Evolutionary conservation across 2,329 filamentous ascomycete species (phyloP).

Genomic region (Ophiostoma fasciatum): DNA sequence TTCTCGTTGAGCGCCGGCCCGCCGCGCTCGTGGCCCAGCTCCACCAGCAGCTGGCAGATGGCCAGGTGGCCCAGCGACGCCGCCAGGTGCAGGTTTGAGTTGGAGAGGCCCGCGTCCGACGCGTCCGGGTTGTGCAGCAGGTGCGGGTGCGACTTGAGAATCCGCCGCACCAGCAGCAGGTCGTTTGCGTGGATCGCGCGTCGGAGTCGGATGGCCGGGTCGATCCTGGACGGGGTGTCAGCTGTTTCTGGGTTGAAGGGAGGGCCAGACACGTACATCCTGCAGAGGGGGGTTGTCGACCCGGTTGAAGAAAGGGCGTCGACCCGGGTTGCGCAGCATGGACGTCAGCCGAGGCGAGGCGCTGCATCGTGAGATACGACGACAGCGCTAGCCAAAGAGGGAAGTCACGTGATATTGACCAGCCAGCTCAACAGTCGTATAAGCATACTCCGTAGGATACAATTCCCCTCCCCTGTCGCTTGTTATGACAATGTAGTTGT

Average conservation of each 20-base stretch:
- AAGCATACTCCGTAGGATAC: too few species aligned
- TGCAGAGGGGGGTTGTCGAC: too few species aligned
- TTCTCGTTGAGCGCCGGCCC: constrained; percentile 64
- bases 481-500: too few species aligned
- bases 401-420: too few species aligned
- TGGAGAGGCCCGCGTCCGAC: constrained; percentile 51
- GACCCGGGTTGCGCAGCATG: too few species aligned
- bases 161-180: constrained; percentile 55
- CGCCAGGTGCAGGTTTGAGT: constrained; percentile 73
- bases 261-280: neutral
- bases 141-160: constrained; percentile 55
- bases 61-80: constrained; percentile 55
- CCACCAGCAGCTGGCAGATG: constrained; percentile 55
- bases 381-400: too few species aligned
- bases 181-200: constrained; percentile 70
- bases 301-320: too few species aligned
- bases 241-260: neutral
- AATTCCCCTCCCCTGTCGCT: too few species aligned
- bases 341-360: too few species aligned
- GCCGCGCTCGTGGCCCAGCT: constrained; percentile 56
- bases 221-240: constrained; percentile 41
- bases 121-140: constrained; percentile 70
- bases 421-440: too few species aligned
- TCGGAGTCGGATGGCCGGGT: constrained; percentile 60
- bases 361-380: too few species aligned